Conservation (phyloP, 2,329 filamentous ascomycete species). For the Magnaporthiopsis rhizophila region DNA sequence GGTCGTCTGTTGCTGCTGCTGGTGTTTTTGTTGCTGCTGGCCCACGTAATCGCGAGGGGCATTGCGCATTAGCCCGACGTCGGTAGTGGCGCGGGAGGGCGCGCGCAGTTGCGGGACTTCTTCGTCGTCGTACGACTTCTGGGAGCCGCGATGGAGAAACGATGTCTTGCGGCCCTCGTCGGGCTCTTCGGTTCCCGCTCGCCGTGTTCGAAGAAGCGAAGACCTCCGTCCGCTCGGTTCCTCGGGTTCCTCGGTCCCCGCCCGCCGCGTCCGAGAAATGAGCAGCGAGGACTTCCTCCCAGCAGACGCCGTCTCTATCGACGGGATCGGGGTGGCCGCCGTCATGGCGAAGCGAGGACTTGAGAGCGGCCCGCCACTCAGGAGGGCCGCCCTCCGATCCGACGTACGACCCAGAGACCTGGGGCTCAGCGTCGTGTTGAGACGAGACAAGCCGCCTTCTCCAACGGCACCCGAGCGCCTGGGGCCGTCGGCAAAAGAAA, state of each 20-base stretch:
- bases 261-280: slow-evolving; percentile 32
- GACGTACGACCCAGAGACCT: slow-evolving; percentile 42
- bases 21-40: slow-evolving; percentile 2
- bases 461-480: slow-evolving; percentile 32
- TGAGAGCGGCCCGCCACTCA: slow-evolving; percentile 35
- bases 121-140: slow-evolving; percentile 37
- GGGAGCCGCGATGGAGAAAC: slow-evolving; percentile 32
- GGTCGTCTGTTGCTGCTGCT: background rate
- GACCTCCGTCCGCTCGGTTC: slow-evolving; percentile 35
- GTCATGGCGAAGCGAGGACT: slow-evolving; percentile 33
- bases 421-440: slow-evolving; percentile 22
- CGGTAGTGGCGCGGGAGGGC: slow-evolving; percentile 51
- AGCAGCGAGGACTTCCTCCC: slow-evolving; percentile 47
- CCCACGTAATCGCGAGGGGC: slow-evolving; percentile 29
- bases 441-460: slow-evolving; percentile 30
- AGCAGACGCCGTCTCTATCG: slow-evolving; percentile 29
- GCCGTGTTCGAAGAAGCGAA: slow-evolving; percentile 37
- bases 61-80: slow-evolving; percentile 33
- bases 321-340: slow-evolving; percentile 18
- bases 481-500: slow-evolving; percentile 17
- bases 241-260: slow-evolving; percentile 41
- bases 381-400: slow-evolving; percentile 41
- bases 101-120: slow-evolving; percentile 43
- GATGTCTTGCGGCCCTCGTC: slow-evolving; percentile 39
- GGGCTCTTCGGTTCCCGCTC: slow-evolving; percentile 39